phyloP scores from a whole-genome alignment of 2,329 filamentous ascomycete genomes.

The Calcarisporium arbuscula region DNA sequence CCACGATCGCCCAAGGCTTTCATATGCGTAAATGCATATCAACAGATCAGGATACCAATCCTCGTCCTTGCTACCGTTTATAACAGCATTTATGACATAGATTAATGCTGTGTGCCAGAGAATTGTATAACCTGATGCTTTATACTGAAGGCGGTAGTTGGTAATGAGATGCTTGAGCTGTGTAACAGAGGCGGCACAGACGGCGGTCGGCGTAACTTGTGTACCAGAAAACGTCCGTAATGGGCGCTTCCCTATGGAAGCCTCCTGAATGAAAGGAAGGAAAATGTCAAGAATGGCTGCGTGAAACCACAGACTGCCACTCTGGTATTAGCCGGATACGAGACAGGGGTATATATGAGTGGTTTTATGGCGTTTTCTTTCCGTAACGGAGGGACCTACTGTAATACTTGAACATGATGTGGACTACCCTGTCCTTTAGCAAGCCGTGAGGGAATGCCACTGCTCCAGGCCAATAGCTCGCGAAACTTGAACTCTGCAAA shows the following conservation, averaged over 20 bases:
- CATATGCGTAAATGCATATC: slow-evolving; percentile 32
- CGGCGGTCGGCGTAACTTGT: slow-evolving; percentile 21
- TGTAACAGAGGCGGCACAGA: slow-evolving; percentile 26
- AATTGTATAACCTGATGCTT: slow-evolving; percentile 27
- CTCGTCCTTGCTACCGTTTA: slow-evolving; percentile 20
- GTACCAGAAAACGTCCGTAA: slow-evolving; percentile 26
- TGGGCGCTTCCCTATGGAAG: slow-evolving; percentile 7
- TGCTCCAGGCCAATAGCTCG: neutral
- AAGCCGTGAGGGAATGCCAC: slow-evolving; percentile 13
- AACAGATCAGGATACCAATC: slow-evolving; percentile 29
- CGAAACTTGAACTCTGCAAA: neutral
- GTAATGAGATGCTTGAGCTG: slow-evolving; percentile 32
- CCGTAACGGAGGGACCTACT: slow-evolving; percentile 22
- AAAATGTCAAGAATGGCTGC: slow-evolving; percentile 30
- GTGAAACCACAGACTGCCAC: slow-evolving; percentile 33
- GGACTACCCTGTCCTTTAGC: slow-evolving; percentile 18
- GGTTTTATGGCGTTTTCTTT: no score
- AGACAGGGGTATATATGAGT: no score
- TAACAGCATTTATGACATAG: slow-evolving; percentile 31
- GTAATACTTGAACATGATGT: slow-evolving; percentile 29
- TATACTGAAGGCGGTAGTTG: slow-evolving; percentile 26
- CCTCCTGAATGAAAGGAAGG: slow-evolving; percentile 12
- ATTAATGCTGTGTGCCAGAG: slow-evolving; percentile 34
- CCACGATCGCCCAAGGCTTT: slow-evolving; percentile 25
- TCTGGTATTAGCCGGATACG: no score